These are phyloP conservation scores for Camelina hispida DNA, from an alignment of 345 rosid species.

Conservation along the genomic window DNA sequence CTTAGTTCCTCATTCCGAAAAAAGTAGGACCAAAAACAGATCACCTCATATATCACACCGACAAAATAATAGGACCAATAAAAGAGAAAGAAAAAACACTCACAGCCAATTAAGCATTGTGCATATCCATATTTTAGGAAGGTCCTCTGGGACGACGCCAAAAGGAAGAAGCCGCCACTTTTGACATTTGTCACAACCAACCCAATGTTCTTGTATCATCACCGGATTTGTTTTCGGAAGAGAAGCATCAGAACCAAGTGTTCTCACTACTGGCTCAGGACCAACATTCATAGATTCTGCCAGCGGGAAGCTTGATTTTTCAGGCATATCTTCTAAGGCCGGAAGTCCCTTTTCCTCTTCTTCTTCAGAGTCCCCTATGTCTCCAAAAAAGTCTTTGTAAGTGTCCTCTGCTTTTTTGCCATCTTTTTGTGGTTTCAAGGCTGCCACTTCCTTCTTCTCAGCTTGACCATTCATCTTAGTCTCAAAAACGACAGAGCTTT, in stretches of 20 bases:
- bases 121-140: conserved; percentile 96
- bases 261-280: conserved; percentile 45
- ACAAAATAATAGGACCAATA: conserved; percentile 8
- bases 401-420: conserved; percentile 59
- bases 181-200: conserved; percentile 86
- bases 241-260: conserved; percentile 53
- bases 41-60: conserved; percentile 26
- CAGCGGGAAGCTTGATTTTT: conserved; percentile 51
- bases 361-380: conserved; percentile 61
- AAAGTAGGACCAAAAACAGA: conserved; percentile 12
- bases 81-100: conserved; percentile 49
- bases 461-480: conserved; percentile 52
- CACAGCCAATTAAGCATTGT: conserved; percentile 98
- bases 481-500: conserved; percentile 51
- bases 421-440: conserved; percentile 53
- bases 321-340: conserved; percentile 39
- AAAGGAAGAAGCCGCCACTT: conserved; percentile 93
- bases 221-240: conserved; percentile 53
- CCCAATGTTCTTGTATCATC: conserved; percentile 78
- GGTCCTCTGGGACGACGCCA: conserved; percentile 62
- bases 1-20: conserved; percentile 10
- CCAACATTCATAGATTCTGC: conserved; percentile 48
- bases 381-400: conserved; percentile 82
- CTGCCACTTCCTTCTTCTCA: conserved; percentile 54
- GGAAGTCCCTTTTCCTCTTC: conserved; percentile 62